These are phyloP conservation scores for Sisymbrium irio DNA, from an alignment of 345 rosid species.

Conservation along the genomic window DNA sequence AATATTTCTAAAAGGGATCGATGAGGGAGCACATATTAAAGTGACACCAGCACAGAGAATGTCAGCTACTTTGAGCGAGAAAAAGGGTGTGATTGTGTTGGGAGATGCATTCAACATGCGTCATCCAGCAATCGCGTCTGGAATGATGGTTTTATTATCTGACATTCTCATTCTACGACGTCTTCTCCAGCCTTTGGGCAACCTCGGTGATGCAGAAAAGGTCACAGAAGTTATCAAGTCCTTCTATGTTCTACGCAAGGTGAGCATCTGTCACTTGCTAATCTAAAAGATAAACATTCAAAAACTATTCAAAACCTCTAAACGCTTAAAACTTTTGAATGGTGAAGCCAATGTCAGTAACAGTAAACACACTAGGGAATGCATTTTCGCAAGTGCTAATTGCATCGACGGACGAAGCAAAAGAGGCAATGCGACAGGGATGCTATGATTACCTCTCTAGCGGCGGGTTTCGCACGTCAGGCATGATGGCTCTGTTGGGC, in stretches of 20 bases:
- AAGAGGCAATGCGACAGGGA: slow-evolving; percentile 38
- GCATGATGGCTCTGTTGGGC: slow-evolving; percentile 20
- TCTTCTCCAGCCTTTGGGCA: slow-evolving; percentile 37
- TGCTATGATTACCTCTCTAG: slow-evolving; percentile 33
- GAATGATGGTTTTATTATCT: slow-evolving; percentile 55
- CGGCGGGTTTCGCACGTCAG: slow-evolving; percentile 28
- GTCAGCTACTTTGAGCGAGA: slow-evolving; percentile 42
- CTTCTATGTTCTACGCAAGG: slow-evolving; percentile 47
- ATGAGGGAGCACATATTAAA: slow-evolving; percentile 40
- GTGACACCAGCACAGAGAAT: slow-evolving; percentile 38
- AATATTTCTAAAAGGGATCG: slow-evolving; percentile 13
- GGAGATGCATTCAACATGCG: slow-evolving; percentile 61
- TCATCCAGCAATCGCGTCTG: slow-evolving; percentile 50
- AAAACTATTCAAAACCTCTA: neutral
- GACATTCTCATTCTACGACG: slow-evolving; percentile 47
- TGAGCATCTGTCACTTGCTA: slow-evolving; percentile 4
- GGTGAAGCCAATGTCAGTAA: slow-evolving; percentile 18
- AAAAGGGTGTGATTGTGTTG: slow-evolving; percentile 46
- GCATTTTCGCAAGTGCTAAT: slow-evolving; percentile 35
- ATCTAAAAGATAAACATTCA: neutral
- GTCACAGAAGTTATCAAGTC: slow-evolving; percentile 39
- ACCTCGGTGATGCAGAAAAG: slow-evolving; percentile 15
- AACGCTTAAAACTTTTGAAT: neutral
- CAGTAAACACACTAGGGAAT: slow-evolving; percentile 31
- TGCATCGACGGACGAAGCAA: slow-evolving; percentile 31